These are phyloP conservation scores for Populus euphratica DNA, from an alignment of 345 rosid genomes.

Conservation along the genomic window DNA sequence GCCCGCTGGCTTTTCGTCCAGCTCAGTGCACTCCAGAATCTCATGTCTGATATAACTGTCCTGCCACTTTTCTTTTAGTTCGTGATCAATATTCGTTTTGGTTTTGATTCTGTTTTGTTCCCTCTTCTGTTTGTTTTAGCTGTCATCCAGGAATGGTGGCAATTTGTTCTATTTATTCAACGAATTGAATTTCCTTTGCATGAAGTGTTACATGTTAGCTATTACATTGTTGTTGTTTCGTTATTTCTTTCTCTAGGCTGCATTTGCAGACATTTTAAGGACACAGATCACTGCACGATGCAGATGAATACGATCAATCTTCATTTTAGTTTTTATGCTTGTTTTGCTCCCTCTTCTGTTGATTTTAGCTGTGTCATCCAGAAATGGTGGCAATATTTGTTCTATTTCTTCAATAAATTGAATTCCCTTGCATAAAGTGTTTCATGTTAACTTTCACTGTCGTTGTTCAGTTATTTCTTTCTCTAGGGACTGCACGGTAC, in stretches of 20 bases:
- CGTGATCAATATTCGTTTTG: neutral
- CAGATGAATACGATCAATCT: neutral
- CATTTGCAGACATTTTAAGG: neutral
- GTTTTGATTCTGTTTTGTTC: slow-evolving; percentile 10
- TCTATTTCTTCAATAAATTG: neutral
- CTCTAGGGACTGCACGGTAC: neutral
- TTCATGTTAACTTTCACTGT: neutral
- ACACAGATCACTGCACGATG: neutral
- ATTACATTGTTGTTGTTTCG: neutral
- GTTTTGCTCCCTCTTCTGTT: neutral
- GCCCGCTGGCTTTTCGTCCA: slow-evolving; percentile 87
- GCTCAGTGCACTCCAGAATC: slow-evolving; percentile 46
- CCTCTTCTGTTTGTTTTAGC: neutral
- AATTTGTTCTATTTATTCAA: slow-evolving; percentile 11
- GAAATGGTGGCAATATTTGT: neutral
- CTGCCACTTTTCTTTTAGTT: neutral
- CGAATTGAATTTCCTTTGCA: neutral
- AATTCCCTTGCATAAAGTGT: neutral
- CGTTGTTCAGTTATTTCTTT: neutral
- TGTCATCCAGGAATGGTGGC: neutral
- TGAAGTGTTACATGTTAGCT: neutral
- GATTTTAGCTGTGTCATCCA: neutral
- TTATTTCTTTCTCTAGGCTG: neutral
- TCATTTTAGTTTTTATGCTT: neutral
- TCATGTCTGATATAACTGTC: slow-evolving; percentile 17